Conservation (phyloP, 805 yeast genomes). For the Debaryomyces prosopidis region DNA sequence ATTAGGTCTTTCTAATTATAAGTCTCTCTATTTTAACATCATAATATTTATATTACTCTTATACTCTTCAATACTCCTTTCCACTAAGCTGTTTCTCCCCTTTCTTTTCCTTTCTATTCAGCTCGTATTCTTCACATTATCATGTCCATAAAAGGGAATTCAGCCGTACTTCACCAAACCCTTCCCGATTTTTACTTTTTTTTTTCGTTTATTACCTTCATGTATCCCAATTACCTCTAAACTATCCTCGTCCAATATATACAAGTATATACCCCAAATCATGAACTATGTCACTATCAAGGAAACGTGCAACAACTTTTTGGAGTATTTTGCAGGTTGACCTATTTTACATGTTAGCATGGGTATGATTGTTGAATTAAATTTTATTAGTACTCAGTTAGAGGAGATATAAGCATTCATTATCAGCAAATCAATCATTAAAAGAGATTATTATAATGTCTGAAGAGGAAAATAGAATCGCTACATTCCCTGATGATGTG, state of each 20-base stretch:
- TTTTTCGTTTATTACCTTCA: too few relatives aligned
- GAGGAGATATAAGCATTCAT: too few relatives aligned
- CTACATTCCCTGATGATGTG: conserved; percentile 3
- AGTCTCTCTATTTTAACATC: too few relatives aligned
- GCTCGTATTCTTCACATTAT: too few relatives aligned
- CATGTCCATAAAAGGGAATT: too few relatives aligned
- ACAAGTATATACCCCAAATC: not conserved
- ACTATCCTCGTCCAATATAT: not conserved
- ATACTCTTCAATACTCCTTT: not conserved
- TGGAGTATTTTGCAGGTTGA: not conserved
- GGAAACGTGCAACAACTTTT: not conserved
- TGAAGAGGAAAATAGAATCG: conserved; percentile 8
- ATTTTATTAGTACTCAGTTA: too few relatives aligned
- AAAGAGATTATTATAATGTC: conserved; percentile 6
- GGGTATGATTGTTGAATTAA: too few relatives aligned
- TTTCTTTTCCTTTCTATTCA: not conserved
- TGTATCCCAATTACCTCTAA: too few relatives aligned
- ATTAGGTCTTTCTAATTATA: too few relatives aligned
- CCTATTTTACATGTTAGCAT: not conserved
- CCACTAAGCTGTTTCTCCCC: not conserved
- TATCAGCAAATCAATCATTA: conserved; percentile 5
- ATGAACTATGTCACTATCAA: not conserved
- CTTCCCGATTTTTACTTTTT: too few relatives aligned
- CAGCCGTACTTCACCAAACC: too few relatives aligned
- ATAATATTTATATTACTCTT: too few relatives aligned